Percentiles rank a stretch among this genome's conserved stretches.
These are phyloP conservation scores for Penicillium daleae DNA, from an alignment of 495 filamentous ascomycete species.

Conservation along the genomic window DNA sequence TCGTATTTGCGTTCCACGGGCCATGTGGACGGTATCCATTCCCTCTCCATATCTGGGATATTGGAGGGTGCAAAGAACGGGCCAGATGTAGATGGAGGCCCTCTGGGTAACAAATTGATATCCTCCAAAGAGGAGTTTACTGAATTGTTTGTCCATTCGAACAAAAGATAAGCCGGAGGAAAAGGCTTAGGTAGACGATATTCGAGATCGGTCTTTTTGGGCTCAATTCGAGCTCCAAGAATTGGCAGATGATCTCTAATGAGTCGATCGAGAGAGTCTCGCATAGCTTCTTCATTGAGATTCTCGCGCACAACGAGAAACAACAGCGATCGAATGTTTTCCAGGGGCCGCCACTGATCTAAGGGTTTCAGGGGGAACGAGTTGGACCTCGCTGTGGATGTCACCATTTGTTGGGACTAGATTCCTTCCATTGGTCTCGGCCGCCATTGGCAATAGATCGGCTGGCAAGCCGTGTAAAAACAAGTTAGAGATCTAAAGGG, in stretches of 20 bases:
- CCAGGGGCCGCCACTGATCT: conserved; percentile 5
- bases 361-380: conserved; percentile 3
- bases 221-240: conserved; percentile 5
- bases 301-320: neutral
- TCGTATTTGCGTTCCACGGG: conserved; percentile 1
- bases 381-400: neutral
- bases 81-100: neutral
- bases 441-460: neutral
- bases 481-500: neutral
- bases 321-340: conserved; percentile 1
- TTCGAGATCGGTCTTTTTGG: neutral
- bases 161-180: neutral
- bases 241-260: conserved; percentile 7
- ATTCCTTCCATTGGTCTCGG: neutral
- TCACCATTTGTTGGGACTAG: neutral
- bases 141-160: neutral
- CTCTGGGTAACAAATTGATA: neutral
- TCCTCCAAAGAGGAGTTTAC: neutral
- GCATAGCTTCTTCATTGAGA: conserved; percentile 7
- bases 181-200: conserved; percentile 1
- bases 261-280: neutral
- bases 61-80: neutral
- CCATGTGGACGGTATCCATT: conserved; percentile 7
- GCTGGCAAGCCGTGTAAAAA: neutral
- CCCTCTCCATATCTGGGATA: conserved; percentile 3